Percentiles rank a stretch among this genome's conserved stretches.
These are phyloP conservation scores for Phytophthora quininea DNA, from an alignment of 352 stramenopile species.

Conservation along the genomic window DNA sequence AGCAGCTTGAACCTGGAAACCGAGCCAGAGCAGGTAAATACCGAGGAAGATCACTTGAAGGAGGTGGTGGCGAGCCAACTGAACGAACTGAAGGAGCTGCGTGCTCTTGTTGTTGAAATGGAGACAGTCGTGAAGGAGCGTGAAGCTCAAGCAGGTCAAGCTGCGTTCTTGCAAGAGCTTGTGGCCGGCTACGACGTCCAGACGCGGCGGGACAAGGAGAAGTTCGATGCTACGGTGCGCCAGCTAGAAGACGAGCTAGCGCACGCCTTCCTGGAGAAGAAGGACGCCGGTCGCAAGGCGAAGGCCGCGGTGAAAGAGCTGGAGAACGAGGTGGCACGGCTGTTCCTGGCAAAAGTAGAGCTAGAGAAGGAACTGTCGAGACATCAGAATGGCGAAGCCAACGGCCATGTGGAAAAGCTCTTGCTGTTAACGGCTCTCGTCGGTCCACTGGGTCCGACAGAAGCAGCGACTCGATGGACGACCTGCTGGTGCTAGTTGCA, in stretches of 20 bases:
- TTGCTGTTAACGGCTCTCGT: constrained; percentile 16
- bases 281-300: constrained; percentile 52
- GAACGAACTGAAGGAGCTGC: constrained; percentile 42
- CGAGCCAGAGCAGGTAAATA: constrained; percentile 22
- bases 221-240: constrained; percentile 43
- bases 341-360: constrained; percentile 63
- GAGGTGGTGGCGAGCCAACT: constrained; percentile 35
- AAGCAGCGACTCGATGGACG: constrained; percentile 45
- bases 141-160: constrained; percentile 32
- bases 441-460: constrained; percentile 16
- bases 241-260: constrained; percentile 63
- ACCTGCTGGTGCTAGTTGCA: constrained; percentile 65
- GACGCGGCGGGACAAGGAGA: constrained; percentile 35
- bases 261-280: constrained; percentile 57
- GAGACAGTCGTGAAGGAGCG: constrained; percentile 37
- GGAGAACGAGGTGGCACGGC: constrained; percentile 56
- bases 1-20: background rate
- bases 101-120: constrained; percentile 42
- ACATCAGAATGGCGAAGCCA: constrained; percentile 4
- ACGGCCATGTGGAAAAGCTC: constrained; percentile 4
- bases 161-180: constrained; percentile 34
- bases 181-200: constrained; percentile 34
- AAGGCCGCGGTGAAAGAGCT: constrained; percentile 63
- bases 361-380: constrained; percentile 44
- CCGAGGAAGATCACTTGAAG: constrained; percentile 25